Base-by-base conservation (phyloP, 352 stramenopile species). In the Phytophthora boehmeriae region DNA sequence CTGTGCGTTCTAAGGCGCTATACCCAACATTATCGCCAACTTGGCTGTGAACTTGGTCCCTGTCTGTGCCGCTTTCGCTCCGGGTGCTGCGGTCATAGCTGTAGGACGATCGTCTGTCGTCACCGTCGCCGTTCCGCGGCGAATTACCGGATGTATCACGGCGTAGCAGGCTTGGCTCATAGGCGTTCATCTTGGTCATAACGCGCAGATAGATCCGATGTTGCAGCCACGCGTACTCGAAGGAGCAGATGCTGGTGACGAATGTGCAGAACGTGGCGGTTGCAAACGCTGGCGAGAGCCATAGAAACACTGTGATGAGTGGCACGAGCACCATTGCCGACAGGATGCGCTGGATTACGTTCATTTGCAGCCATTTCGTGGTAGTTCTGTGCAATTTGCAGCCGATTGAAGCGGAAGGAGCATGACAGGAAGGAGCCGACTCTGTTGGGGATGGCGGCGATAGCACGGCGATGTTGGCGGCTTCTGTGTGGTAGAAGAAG, bases 141-240 rank as follows among this genome's bases (percentile, higher is more conserved):
- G 60, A 45, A 25, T 32, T 53, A 16, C 58, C 55, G 16, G 23
- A 13, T 5, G 19, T 27, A 1, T 59, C 30, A 17, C 28, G 54
- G 22, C 52, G 42, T 35, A 68, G 47, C 14, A 66, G 27, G 5
- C 45, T 42, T 19, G 63, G 46, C 36, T 81, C 73, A 14, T 58
- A 72, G 1, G 44, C 34, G 19, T 56, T 45, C 60, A 79, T 52
- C 42, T 71, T 76, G 32, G 66, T 66, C 62, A 80, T 57, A 5
- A 89, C 46, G 44, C 79, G 79, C 56, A 72, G 54, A 32, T 88
- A 75, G 56, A 92, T 92, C 30, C 83, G 78, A 50, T 90, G 74
- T 13, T 78, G 68, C 30, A 92, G 67, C 83, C 83, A 90, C 19
- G 78, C 72, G 30, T 88, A 92, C 59, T 92, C 83, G 57, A 85